Percentiles rank a stretch among this genome's conserved stretches.
Conservation (phyloP, 1,139 yeast genomes). For the Diutina ranongensis region DNA sequence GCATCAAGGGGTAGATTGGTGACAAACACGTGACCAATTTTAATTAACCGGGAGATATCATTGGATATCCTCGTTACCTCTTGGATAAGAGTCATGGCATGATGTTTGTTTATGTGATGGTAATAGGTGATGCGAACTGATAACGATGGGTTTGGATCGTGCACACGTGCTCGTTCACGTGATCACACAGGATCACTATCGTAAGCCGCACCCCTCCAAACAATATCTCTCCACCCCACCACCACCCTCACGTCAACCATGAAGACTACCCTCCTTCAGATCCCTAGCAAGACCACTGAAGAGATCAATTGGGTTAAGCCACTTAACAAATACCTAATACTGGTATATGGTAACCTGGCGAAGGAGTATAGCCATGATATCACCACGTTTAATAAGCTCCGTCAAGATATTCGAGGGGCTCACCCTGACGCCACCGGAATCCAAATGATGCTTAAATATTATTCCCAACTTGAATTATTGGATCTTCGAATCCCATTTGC, state of each 20-base stretch:
- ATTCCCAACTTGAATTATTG: constrained; percentile 70
- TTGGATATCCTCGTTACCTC: neutral
- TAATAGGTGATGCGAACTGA: neutral
- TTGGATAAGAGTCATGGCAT: neutral
- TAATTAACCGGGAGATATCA: neutral
- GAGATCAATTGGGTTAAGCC: constrained; percentile 59
- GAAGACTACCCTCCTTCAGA: constrained; percentile 25
- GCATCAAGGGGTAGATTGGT: neutral
- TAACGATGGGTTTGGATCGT: too few species aligned
- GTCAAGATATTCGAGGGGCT: constrained; percentile 52
- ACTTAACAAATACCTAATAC: constrained; percentile 43
- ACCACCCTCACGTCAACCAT: constrained; percentile 11
- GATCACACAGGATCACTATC: too few species aligned
- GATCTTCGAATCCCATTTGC: constrained; percentile 66
- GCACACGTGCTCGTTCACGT: neutral
- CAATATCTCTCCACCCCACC: neutral
- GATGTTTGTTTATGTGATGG: neutral
- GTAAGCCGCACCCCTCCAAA: neutral
- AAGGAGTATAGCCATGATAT: constrained; percentile 47
- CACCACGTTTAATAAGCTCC: constrained; percentile 40
- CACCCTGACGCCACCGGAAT: constrained; percentile 40
- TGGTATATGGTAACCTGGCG: constrained; percentile 52
- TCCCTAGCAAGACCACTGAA: constrained; percentile 42
- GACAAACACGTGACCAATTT: neutral
- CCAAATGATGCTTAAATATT: constrained; percentile 54